Evolutionary conservation across 192 early-diverging fungal genomes (phyloP), one percentile per base, ranked within the genome.

Genomic region (Coemansia sp.): DNA sequence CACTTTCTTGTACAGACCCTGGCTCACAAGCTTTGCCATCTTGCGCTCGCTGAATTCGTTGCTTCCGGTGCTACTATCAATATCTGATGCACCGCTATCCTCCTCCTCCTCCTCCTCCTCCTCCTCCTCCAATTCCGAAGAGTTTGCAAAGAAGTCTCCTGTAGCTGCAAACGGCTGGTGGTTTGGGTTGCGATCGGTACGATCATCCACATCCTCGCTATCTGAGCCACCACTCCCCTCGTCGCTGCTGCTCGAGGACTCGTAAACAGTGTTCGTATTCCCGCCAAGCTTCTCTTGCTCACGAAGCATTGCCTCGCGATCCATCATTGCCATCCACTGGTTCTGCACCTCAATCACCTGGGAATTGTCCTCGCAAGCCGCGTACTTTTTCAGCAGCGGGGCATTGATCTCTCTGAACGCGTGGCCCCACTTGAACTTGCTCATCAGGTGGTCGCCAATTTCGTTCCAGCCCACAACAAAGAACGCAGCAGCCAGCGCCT

Each of bases 341-440:
- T 90, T 92, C 71, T 95, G 94, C 8, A 85, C 89, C 37, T 82
- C 72, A 32, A 95, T 85, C 2, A 96, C 88, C 41, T 90, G 89
- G 10, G 83, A 67, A 18, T 90, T 90, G 51, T 89, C 87, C 46
- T 85, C 87, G 88, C 93, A 95, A 45, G 82, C 83, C 0, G 85
- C 78, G 71, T 99, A 99, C 52, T 76, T 84, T 49, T 86, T 72
- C 36, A 99, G 75, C 37, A 99, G 77, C 72, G 82, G 89, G 86
- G 83, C 87, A 74, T 99, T 99, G 9, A 99, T 86, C 59, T 94
- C 89, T 47, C 86, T 86, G 71, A 99, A 99, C 0, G 89, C 90
- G 72, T 95, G 92, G 16, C 98, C 98, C 95, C 95, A 98, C 60
- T 90, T 95, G 87, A 99, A 99, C 64, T 90, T 90, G 56, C 79